phyloP scores from a whole-genome alignment of 2,329 filamentous ascomycete genomes.

The Venturia pyrina region DNA sequence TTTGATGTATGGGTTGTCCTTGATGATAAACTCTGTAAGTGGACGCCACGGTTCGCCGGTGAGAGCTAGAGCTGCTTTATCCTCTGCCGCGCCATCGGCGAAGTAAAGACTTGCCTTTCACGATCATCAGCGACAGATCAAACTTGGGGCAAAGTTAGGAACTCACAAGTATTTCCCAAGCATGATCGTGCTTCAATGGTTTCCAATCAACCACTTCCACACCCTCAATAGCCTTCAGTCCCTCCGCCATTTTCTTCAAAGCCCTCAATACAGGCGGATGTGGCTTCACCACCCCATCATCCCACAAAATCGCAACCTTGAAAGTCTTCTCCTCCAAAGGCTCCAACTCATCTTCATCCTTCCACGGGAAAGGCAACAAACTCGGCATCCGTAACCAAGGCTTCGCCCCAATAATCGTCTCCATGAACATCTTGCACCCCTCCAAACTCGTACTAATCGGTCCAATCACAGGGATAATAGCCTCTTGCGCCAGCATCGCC shows the following conservation, averaged over 20 bases:
- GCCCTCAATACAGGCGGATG: conserved; percentile 56
- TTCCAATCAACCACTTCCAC: conserved; percentile 45
- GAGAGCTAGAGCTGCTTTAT: conserved; percentile 38
- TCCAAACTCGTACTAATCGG: conserved; percentile 44
- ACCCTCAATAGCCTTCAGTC: conserved; percentile 34
- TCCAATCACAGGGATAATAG: conserved; percentile 41
- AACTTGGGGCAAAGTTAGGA: conserved; percentile 13
- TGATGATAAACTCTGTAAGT: conserved; percentile 47
- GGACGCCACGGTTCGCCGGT: conserved; percentile 50
- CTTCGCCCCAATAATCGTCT: conserved; percentile 38
- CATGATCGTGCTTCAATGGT: conserved; percentile 39
- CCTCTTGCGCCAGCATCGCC: conserved; percentile 36
- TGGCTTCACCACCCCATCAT: conserved; percentile 54
- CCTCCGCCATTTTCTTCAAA: conserved; percentile 35
- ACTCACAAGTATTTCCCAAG: conserved; percentile 36
- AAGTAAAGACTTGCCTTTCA: conserved; percentile 40
- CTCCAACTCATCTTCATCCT: conserved; percentile 17
- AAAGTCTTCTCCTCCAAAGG: conserved; percentile 25
- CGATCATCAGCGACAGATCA: not conserved
- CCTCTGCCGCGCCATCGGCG: conserved; percentile 49
- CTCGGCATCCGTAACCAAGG: conserved; percentile 50
- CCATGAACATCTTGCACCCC: conserved; percentile 45
- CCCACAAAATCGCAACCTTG: conserved; percentile 52
- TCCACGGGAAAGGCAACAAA: conserved; percentile 51
- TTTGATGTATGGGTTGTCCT: conserved; percentile 43